Evolutionary conservation across 2,329 filamentous ascomycete species (phyloP), one percentile per base, ranked within the genome.

Genomic region (Pleochaeta shiraiana): DNA sequence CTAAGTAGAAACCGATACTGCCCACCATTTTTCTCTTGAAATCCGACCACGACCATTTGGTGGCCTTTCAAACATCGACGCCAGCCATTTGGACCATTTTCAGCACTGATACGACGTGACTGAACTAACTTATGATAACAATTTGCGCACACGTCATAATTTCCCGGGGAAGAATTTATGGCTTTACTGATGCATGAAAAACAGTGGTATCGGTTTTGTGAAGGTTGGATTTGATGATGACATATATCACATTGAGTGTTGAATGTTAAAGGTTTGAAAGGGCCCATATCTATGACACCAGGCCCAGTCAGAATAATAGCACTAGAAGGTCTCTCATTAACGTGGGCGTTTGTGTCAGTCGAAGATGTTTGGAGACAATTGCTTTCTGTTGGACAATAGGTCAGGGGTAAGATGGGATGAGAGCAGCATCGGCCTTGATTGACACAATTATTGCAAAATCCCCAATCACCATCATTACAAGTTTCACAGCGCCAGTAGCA

Each of bases 391-490:
- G 76, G 73, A 55, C 81, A 78, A 68, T 90, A 86, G 0, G 84
- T 82, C 55, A 95, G 77, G 0, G 91, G 89, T 0, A 95, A 77
- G 0, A 97, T 78, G 6, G 87, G 79, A 71, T 97, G 92, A 0
- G 85, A 87, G 74, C 92, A 97, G 66, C 84, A 87, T 66, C 80
- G 80, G 19, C 89, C 90, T 73, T 86, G 84, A 66, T 92, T 91
- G 33, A 95, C 89, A 68, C 92, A 97, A 66, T 80, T 77, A 70
- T 91, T 90, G 75, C 92, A 97, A 72, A 89, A 96, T 0, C 92
- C 92, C 91, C 91, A 97, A 71, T 95, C 91, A 4, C 90, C 92
- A 67, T 93, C 84, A 70, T 95, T 95, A 75, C 92, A 97, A 30
- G 80, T 74, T 66, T 87, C 83, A 73, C 92, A 97, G 67, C 88